Conservation (phyloP, 331 rosid genomes). For the Dryas integrifolia region DNA sequence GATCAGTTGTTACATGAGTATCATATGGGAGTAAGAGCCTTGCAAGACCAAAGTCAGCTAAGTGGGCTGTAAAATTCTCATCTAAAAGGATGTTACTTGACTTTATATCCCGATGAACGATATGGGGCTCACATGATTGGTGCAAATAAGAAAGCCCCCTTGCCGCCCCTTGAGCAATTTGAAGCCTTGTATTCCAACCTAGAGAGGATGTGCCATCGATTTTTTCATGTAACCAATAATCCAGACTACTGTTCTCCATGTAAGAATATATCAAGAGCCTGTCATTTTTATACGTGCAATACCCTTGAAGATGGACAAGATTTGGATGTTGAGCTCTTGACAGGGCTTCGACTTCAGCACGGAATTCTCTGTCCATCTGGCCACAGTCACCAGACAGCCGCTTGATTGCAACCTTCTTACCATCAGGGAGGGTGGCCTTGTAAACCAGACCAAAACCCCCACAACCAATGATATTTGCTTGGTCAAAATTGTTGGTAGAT, state of each 20-base stretch:
- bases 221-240: slow-evolving; percentile 40
- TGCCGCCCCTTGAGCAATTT: slow-evolving; percentile 35
- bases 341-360: slow-evolving; percentile 39
- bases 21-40: slow-evolving; percentile 32
- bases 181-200: slow-evolving; percentile 29
- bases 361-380: slow-evolving; percentile 42
- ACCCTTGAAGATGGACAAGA: slow-evolving; percentile 38
- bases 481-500: slow-evolving; percentile 34
- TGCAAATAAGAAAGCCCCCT: slow-evolving; percentile 37
- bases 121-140: slow-evolving; percentile 41
- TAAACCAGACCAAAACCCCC: slow-evolving; percentile 42
- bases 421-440: slow-evolving; percentile 39
- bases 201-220: slow-evolving; percentile 26
- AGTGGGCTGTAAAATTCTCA: slow-evolving; percentile 31
- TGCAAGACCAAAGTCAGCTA: slow-evolving; percentile 43
- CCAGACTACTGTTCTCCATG: slow-evolving; percentile 42
- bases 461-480: slow-evolving; percentile 35
- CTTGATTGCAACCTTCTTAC: slow-evolving; percentile 36
- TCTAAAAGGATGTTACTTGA: slow-evolving; percentile 40
- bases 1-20: slow-evolving; percentile 39
- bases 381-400: slow-evolving; percentile 39
- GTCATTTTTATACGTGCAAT: slow-evolving; percentile 33
- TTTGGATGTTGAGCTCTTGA: slow-evolving; percentile 43
- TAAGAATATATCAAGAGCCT: slow-evolving; percentile 39
- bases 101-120: slow-evolving; percentile 40